phyloP scores from a whole-genome alignment of 176 grass and related monocot genomes.

The Tuctoria greenei region DNA sequence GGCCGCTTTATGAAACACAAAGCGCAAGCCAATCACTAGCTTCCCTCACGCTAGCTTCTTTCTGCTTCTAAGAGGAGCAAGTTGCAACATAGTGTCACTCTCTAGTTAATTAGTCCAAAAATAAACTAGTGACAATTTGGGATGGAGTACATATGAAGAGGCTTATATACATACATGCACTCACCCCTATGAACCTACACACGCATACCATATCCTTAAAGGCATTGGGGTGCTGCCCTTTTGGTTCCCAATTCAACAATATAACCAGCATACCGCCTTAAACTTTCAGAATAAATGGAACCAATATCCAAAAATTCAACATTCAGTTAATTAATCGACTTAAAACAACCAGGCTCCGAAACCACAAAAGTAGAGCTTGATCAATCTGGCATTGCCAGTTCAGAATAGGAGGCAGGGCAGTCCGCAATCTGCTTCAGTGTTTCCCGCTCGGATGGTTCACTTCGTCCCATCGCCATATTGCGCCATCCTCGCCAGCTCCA shows the following conservation, averaged over 20 bases:
- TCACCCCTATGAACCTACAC: too few species aligned
- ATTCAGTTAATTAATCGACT: background rate
- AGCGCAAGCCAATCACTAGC: too few species aligned
- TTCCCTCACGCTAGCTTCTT: too few species aligned
- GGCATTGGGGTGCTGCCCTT: too few species aligned
- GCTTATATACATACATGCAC: too few species aligned
- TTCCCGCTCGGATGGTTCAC: conserved; percentile 25
- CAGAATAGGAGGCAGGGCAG: background rate
- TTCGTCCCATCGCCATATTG: conserved; percentile 77
- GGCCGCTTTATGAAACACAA: too few species aligned
- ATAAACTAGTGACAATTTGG: too few species aligned
- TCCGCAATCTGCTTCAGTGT: background rate
- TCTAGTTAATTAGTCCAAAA: too few species aligned
- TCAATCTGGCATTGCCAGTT: background rate
- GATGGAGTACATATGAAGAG: too few species aligned
- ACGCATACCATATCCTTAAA: too few species aligned
- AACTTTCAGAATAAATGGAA: background rate
- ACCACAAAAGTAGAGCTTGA: background rate
- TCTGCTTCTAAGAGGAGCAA: too few species aligned
- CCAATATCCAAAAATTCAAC: background rate
- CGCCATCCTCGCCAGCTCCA: conserved; percentile 71
- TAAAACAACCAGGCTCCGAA: background rate
- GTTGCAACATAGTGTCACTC: too few species aligned
- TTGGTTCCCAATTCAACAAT: background rate
- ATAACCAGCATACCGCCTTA: background rate